Evolutionary conservation across 2,329 filamentous ascomycete species (phyloP).

Genomic region (Cryoendolithus antarcticus): DNA sequence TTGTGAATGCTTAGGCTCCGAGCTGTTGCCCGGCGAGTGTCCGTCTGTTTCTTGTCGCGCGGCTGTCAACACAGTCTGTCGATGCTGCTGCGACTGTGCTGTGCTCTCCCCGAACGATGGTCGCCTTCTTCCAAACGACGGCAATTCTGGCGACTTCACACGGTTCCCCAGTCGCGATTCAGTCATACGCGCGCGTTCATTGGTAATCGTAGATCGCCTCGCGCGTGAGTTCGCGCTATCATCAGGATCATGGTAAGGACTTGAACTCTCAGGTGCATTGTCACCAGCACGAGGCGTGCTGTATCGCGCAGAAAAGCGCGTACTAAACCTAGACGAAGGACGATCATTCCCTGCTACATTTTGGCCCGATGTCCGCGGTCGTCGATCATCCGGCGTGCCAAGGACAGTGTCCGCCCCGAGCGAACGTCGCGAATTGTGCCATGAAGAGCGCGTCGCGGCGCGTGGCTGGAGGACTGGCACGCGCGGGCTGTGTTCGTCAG

Average conservation of each 20-base stretch:
- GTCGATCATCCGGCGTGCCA: constrained; percentile 6
- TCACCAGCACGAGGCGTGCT: constrained; percentile 11
- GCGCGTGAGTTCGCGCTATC: too few species aligned
- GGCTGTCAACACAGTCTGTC: background rate
- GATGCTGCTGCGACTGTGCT: constrained; percentile 1
- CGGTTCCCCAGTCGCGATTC: constrained; percentile 8
- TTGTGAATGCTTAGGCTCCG: constrained; percentile 40
- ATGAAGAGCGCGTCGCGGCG: constrained; percentile 44
- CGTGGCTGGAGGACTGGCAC: constrained; percentile 1
- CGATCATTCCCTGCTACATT: constrained; percentile 5
- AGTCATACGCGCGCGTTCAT: too few species aligned
- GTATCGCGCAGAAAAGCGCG: constrained; percentile 11
- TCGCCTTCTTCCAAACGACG: constrained; percentile 12
- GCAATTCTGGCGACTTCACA: constrained; percentile 16
- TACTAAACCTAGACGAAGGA: constrained; percentile 12
- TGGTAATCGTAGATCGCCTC: background rate
- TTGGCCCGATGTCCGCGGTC: constrained; percentile 12
- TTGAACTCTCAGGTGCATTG: constrained; percentile 9
- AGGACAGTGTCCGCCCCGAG: constrained; percentile 4
- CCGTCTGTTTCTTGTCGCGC: constrained; percentile 9
- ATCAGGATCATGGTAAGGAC: constrained; percentile 2
- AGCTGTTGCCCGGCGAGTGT: constrained; percentile 25
- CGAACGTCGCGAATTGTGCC: constrained; percentile 28
- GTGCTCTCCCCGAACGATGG: constrained; percentile 11
- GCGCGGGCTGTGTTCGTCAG: background rate